These are phyloP conservation scores for Chytriomyces sp. DNA, from an alignment of 192 early-diverging fungal genomes.

Conservation along the genomic window DNA sequence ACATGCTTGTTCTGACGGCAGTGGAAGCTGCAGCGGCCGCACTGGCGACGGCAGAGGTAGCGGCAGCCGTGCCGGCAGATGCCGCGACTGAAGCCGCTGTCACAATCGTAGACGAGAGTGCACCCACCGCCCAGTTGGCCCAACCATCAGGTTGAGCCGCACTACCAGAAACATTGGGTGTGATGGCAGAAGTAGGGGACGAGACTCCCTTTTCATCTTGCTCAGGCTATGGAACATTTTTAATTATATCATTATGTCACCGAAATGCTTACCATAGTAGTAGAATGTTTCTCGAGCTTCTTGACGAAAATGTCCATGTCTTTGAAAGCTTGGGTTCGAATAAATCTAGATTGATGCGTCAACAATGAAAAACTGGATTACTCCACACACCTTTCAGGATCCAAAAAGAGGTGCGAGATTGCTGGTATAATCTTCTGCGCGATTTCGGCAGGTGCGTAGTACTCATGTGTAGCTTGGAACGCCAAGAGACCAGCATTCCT, in stretches of 20 bases:
- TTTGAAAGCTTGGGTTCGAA: conserved; percentile 83
- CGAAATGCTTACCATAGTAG: conserved; percentile 58
- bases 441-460: conserved; percentile 71
- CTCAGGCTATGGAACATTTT: conserved; percentile 32
- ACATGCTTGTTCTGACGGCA: not conserved
- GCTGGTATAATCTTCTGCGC: conserved; percentile 75
- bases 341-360: conserved; percentile 48
- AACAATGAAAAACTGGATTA: not conserved
- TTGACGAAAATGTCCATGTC: conserved; percentile 69
- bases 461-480: conserved; percentile 66
- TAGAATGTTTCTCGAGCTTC: conserved; percentile 66
- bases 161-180: conserved; percentile 22
- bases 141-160: conserved; percentile 60
- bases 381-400: conserved; percentile 69
- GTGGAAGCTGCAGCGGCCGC: not conserved
- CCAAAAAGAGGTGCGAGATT: conserved; percentile 66
- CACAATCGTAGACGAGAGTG: conserved; percentile 35
- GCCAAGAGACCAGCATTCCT: conserved; percentile 83
- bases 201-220: conserved; percentile 16
- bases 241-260: conserved; percentile 25
- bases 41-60: not conserved
- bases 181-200: conserved; percentile 11
- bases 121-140: conserved; percentile 88
- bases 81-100: not conserved
- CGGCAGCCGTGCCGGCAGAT: not conserved